Evolutionary conservation across 108 stramenopile species (phyloP).

Genomic region (Stephanodiscus triporus): DNA sequence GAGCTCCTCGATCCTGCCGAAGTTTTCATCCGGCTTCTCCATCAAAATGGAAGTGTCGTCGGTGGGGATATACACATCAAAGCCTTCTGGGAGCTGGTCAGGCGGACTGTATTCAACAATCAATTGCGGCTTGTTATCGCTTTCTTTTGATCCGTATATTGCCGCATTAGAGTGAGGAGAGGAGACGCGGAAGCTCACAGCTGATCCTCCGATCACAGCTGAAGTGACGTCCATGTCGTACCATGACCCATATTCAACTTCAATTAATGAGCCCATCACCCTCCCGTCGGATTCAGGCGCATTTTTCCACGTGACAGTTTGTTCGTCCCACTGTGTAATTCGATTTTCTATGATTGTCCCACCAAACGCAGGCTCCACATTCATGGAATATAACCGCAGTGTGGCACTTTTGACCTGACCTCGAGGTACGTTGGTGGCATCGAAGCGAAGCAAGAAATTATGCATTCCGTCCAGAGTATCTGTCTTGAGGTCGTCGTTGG

Average conservation of each 20-base stretch:
- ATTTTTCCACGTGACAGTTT: slow-evolving; percentile 45
- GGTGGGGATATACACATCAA: slow-evolving; percentile 25
- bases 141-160: slow-evolving; percentile 45
- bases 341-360: slow-evolving; percentile 42
- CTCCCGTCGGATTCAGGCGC: slow-evolving; percentile 39
- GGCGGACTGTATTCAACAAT: slow-evolving; percentile 33
- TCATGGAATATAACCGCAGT: slow-evolving; percentile 35
- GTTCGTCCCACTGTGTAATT: slow-evolving; percentile 38
- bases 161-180: slow-evolving; percentile 43
- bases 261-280: slow-evolving; percentile 36
- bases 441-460: slow-evolving; percentile 42
- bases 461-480: slow-evolving; percentile 42
- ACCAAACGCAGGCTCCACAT: slow-evolving; percentile 37
- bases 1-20: slow-evolving; percentile 37
- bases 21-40: slow-evolving; percentile 30
- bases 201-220: slow-evolving; percentile 43
- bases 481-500: slow-evolving; percentile 15
- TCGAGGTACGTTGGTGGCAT: slow-evolving; percentile 40
- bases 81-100: slow-evolving; percentile 33
- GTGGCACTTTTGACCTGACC: slow-evolving; percentile 40
- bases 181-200: slow-evolving; percentile 48
- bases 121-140: slow-evolving; percentile 34
- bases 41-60: slow-evolving; percentile 45
- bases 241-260: slow-evolving; percentile 45
- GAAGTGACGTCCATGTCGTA: slow-evolving; percentile 47